Base-by-base conservation (phyloP, 169 alveolate genomes). In the Besnoitia besnoiti region DNA sequence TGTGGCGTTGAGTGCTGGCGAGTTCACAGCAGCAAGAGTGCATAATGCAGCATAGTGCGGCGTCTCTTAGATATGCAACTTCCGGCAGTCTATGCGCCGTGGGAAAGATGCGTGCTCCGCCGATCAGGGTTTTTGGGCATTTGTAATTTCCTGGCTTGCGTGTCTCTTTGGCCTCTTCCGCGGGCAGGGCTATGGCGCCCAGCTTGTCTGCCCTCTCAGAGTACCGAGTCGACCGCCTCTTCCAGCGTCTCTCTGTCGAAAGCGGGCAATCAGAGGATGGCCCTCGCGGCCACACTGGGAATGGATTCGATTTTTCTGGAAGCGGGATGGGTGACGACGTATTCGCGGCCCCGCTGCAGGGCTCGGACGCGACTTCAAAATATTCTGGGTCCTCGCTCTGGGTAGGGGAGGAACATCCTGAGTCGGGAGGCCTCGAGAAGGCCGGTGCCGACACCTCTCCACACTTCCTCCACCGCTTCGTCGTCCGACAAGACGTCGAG, bases 111-210 rank as follows among this genome's bases (percentile, higher is more conserved):
- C n/a, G n/a, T n/a, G n/a, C n/a, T n/a, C n/a, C n/a, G n/a, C n/a
- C n/a, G n/a, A n/a, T n/a, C n/a, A n/a, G n/a, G n/a, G n/a, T n/a
- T n/a, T n/a, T n/a, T n/a, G n/a, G n/a, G n/a, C n/a, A 42, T 10
- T n/a, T 73, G 39, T 35, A 24, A 37, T 1, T 73, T 73, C 16
- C 82, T 35, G 40, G n/a, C 46, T 14, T 35, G 33, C 59, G 49
- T 19, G 35, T 19, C 8, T 21, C n/a, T 77, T 2, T 42, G 8
- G 8, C n/a, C 50, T 76, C 27, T 7, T 37, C 33, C 30, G 4
- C 21, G 49, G 16, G n/a, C 35, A 77, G 87, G 59, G 87, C 87
- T 24, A 77, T 77, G 59, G 87, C 87, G n/a, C 87, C 87, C 0
- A 77, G 59, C 40, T 35, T 77, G 61, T 30, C 37, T 42, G 87